These are phyloP conservation scores for Pseudomassariella vexata DNA, from an alignment of 2,329 filamentous ascomycete genomes.

Conservation along the genomic window DNA sequence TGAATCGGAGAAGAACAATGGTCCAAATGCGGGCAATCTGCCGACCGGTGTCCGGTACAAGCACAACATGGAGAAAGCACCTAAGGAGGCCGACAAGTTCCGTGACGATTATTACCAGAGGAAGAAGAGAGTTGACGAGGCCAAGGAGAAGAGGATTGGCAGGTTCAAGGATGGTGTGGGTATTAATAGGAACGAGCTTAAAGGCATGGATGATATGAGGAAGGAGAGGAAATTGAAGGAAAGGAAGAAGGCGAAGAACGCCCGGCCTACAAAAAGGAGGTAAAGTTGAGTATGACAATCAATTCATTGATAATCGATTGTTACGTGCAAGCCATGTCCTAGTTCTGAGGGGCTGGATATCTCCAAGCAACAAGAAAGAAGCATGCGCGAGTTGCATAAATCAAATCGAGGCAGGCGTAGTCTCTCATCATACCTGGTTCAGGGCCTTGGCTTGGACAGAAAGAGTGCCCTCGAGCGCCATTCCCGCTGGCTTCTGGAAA, in stretches of 20 bases:
- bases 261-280: constrained; percentile 63
- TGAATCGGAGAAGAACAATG: constrained; percentile 60
- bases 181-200: constrained; percentile 68
- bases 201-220: constrained; percentile 75
- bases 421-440: no score
- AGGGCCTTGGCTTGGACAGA: no score
- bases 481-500: no score
- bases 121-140: constrained; percentile 85
- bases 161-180: constrained; percentile 67
- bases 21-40: constrained; percentile 24
- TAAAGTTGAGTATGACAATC: constrained; percentile 3
- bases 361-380: no score
- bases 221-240: constrained; percentile 76
- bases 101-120: constrained; percentile 84
- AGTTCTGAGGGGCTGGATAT: no score
- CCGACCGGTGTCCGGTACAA: constrained; percentile 58
- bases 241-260: constrained; percentile 80
- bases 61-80: constrained; percentile 82
- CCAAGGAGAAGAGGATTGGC: constrained; percentile 76
- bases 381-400: no score
- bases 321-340: no score
- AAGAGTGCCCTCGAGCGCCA: no score
- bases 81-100: constrained; percentile 89
- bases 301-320: no score
- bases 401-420: no score